phyloP scores from a whole-genome alignment of 208 protist genomes.

The Trypanosoma scelopori region DNA sequence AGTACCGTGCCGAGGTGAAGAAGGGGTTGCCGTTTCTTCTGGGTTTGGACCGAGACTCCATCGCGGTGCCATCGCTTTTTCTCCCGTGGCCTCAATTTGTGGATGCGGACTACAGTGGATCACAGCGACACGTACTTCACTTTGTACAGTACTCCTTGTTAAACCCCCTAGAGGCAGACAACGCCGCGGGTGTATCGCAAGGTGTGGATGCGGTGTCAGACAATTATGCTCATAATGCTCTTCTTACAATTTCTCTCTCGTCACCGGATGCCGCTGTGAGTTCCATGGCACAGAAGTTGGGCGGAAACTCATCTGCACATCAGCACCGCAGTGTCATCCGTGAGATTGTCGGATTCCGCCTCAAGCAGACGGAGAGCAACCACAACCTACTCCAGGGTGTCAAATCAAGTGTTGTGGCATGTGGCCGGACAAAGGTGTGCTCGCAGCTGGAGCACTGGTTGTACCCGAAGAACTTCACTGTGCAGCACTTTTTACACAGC shows the following conservation, averaged over 20 bases:
- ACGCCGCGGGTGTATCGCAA: conserved; percentile 21
- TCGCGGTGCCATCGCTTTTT: conserved; percentile 52
- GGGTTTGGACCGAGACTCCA: conserved; percentile 53
- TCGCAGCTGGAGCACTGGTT: conserved; percentile 78
- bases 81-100: conserved; percentile 78
- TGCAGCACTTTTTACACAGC: conserved; percentile 68
- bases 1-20: conserved; percentile 60
- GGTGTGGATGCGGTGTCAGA: conserved; percentile 80
- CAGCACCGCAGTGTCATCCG: conserved; percentile 63
- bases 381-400: conserved; percentile 76
- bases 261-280: conserved; percentile 65
- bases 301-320: conserved; percentile 27
- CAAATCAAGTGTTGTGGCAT: conserved; percentile 62
- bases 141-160: conserved; percentile 71
- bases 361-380: conserved; percentile 82
- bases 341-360: conserved; percentile 70
- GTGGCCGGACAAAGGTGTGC: conserved; percentile 81
- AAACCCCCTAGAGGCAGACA: conserved; percentile 30
- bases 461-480: conserved; percentile 72
- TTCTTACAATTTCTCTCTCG: conserved; percentile 65
- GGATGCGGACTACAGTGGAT: conserved; percentile 12
- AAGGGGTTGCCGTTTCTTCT: conserved; percentile 69
- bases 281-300: conserved; percentile 34
- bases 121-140: conserved; percentile 55
- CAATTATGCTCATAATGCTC: conserved; percentile 57